Base-by-base conservation (phyloP, 192 early-diverging fungal genomes). In the Rhizophagus clarus region DNA sequence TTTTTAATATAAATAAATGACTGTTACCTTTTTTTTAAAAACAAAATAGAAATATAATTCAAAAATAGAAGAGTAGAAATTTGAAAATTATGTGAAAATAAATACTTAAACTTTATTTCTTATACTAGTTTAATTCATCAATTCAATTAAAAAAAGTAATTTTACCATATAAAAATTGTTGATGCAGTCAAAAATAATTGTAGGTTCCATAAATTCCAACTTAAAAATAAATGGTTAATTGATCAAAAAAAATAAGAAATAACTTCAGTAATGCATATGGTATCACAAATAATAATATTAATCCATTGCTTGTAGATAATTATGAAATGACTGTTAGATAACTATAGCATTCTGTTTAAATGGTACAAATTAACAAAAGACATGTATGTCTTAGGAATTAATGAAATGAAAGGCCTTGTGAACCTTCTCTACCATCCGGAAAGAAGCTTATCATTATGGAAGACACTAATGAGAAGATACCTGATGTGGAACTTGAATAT, bases 291-390 rank as follows among this genome's bases (percentile, higher is more conserved):
- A n/a, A n/a, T 62, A 24, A 24, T 32, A 32, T 32, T 32, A 32
- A 32, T 15, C 68, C 68, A 17, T 3, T 34, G 3, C 15, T 70
- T 70, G 68, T 70, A 70, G 31, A 70, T n/a, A 24, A 70, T 70
- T 70, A 24, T 70, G 68, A 32, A 26, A 70, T 34, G 68, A 32
- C 2, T 70, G 7, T 70, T 70, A 34, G 68, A 70, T 70, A 32
- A 3, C 32, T 3, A n/a, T n/a, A n/a, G n/a, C n/a, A n/a, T n/a
- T n/a, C n/a, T n/a, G n/a, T n/a, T n/a, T n/a, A n/a, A n/a, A 32
- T 32, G 32, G 32, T 32, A 3, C 32, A 3, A 32, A 32, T 32
- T 32, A 4, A 32, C 12, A 34, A 24, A 70, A 34, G 34, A 26
- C 32, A 70, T 70, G 40, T 17, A 62, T 22, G 15, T 22, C 61